These are phyloP conservation scores for Cercospora janseana DNA, from an alignment of 2,329 filamentous ascomycete species.

Conservation along the genomic window DNA sequence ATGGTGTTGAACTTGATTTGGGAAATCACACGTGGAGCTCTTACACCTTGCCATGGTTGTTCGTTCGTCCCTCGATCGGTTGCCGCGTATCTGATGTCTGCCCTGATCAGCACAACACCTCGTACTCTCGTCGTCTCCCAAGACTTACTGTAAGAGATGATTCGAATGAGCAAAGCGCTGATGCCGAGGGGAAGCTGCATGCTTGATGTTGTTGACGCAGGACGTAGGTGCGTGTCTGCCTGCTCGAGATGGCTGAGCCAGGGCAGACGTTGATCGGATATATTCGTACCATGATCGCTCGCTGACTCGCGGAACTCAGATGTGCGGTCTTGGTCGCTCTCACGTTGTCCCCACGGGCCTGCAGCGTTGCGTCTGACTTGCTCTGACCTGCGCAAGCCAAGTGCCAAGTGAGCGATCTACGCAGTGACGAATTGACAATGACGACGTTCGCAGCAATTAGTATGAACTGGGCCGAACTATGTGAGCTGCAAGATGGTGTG, in stretches of 20 bases:
- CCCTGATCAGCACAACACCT: neutral
- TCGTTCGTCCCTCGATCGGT: constrained; percentile 8
- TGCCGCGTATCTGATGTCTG: constrained; percentile 12
- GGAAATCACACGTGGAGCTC: constrained; percentile 11
- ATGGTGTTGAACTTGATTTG: constrained; percentile 11
- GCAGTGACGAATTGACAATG: neutral
- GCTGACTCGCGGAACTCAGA: neutral
- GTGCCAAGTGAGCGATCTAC: constrained; percentile 2
- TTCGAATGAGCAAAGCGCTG: constrained; percentile 4
- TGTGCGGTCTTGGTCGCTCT: neutral
- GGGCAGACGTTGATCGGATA: neutral
- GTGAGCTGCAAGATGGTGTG: too few species aligned
- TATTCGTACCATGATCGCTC: neutral
- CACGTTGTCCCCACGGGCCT: constrained; percentile 1
- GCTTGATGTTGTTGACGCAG: neutral
- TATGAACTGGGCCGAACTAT: too few species aligned
- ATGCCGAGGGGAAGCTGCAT: constrained; percentile 5
- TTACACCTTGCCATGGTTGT: constrained; percentile 3
- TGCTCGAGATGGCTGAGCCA: neutral
- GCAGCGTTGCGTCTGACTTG: neutral
- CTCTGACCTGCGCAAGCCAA: neutral
- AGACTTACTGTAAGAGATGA: constrained; percentile 8
- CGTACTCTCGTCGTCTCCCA: neutral
- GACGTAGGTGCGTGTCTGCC: neutral
- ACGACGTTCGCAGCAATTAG: too few species aligned